Base-by-base conservation (phyloP, 2,329 filamentous ascomycete species). In the Microsporum ferrugineum region DNA sequence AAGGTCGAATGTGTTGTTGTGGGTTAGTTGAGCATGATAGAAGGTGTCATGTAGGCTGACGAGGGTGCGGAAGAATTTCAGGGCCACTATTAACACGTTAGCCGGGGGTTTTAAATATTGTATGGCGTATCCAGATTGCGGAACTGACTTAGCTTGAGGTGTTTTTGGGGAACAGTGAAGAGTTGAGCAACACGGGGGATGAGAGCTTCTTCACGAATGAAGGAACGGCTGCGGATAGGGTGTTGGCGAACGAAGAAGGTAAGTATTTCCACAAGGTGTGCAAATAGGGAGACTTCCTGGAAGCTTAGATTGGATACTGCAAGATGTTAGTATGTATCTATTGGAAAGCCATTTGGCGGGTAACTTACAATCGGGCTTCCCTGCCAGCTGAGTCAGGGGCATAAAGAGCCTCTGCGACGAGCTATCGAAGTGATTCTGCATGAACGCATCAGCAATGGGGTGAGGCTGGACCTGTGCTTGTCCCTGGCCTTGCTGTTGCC, bases 211-310 rank as follows among this genome's bases (percentile, higher is more conserved):
- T 84, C 84, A 64, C 95, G 79, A 31, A 97, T 87, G 70, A 96
- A 96, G 69, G 86, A 88, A 73, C 95, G 94, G 77, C 88, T 91
- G 67, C 90, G 85, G 68, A 89, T 86, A 45, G 88, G 83, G 74
- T 97, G 92, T 70, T 95, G 89, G 45, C 91, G 86, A 65, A 96
- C 86, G 72, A 96, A 96, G 77, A 95, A 97, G 71, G 88, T 91
- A 58, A 97, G 81, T 33, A 96, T 89, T 71, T 99, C 94, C 60
- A 96, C 88, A 58, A 99, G 79, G 71, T 96, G 94, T 23, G 86
- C 87, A 73, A 91, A 95, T 64, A 97, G 82, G n/a, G 89, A 89
- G 31, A 94, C 89, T 72, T 96, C 87, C 68, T 94, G 86, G 60
- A 90, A 87, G 29, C 83, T 82, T 66, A 97, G 86, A 63, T 85